phyloP scores from a whole-genome alignment of 164 flowering plant genomes.

The Amborella trichopoda region DNA sequence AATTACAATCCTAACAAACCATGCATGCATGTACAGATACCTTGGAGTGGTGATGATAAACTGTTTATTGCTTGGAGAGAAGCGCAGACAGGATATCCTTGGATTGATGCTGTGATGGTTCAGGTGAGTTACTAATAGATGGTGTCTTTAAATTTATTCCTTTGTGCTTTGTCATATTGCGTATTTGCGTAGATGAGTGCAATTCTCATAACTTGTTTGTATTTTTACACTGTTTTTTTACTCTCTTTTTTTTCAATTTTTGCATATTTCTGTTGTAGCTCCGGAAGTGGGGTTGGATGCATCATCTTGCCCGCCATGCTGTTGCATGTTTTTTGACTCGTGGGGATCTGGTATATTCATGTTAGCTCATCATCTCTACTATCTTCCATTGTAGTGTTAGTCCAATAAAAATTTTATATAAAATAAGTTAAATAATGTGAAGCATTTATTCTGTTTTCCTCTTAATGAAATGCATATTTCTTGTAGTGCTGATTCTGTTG shows the following conservation, averaged over 20 bases:
- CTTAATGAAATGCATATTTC: too few species aligned
- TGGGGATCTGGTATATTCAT: constrained; percentile 72
- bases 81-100: constrained; percentile 87
- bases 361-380: too few species aligned
- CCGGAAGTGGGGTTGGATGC: constrained; percentile 95
- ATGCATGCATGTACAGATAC: constrained; percentile 34
- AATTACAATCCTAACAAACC: neutral
- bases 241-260: neutral
- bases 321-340: constrained; percentile 97
- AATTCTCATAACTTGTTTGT: too few species aligned
- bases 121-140: too few species aligned
- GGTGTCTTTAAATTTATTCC: too few species aligned
- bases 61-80: constrained; percentile 88
- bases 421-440: too few species aligned
- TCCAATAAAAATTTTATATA: too few species aligned
- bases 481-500: too few species aligned
- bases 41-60: constrained; percentile 64
- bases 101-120: constrained; percentile 98
- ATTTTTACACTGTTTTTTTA: neutral
- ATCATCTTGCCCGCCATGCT: constrained; percentile 92
- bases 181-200: too few species aligned
- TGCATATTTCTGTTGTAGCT: constrained; percentile 44
- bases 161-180: too few species aligned
- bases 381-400: too few species aligned
- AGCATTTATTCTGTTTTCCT: too few species aligned